Evolutionary conservation across 163 green algal genomes (phyloP).

Genomic region (Picocystis sp.): DNA sequence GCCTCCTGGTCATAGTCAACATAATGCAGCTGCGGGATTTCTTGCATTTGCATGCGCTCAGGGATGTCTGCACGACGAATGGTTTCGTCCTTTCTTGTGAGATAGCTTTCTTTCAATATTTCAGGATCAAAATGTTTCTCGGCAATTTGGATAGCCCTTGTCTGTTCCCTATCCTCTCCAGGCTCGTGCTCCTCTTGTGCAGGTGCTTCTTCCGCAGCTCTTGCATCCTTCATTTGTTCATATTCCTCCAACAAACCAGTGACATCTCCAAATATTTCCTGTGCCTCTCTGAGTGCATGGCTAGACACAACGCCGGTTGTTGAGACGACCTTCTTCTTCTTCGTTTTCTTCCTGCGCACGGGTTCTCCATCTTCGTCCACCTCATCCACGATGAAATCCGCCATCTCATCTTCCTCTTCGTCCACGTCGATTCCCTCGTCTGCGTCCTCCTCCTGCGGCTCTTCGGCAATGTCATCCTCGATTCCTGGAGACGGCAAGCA

Average conservation of each 20-base stretch:
- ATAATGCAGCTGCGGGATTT: too few species aligned
- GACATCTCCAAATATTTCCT: slow-evolving; percentile 78
- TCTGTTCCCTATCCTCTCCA: slow-evolving; percentile 8
- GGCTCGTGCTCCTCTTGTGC: slow-evolving; percentile 4
- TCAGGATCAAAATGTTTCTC: slow-evolving; percentile 2
- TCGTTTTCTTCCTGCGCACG: slow-evolving; percentile 7
- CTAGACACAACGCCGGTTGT: not conserved
- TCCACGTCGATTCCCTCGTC: slow-evolving; percentile 6
- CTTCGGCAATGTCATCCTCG: too few species aligned
- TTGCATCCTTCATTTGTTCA: slow-evolving; percentile 7
- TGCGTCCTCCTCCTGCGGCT: slow-evolving; percentile 4
- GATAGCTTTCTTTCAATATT: slow-evolving; percentile 3
- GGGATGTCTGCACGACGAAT: slow-evolving; percentile 29
- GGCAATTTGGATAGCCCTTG: slow-evolving; percentile 12
- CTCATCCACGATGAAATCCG: slow-evolving; percentile 12
- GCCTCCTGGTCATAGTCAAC: too few species aligned
- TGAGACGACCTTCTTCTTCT: slow-evolving; percentile 16
- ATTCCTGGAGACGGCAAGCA: too few species aligned
- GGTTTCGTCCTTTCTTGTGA: slow-evolving; percentile 40
- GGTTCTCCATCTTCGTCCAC: slow-evolving; percentile 3
- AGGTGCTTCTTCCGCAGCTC: not conserved
- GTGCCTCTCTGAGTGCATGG: slow-evolving; percentile 29
- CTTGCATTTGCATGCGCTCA: slow-evolving; percentile 20
- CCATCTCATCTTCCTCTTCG: slow-evolving; percentile 14
- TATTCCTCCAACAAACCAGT: slow-evolving; percentile 57